These are phyloP conservation scores for Grigorovia jiainica DNA, from an alignment of 805 yeast genomes.

Conservation along the genomic window DNA sequence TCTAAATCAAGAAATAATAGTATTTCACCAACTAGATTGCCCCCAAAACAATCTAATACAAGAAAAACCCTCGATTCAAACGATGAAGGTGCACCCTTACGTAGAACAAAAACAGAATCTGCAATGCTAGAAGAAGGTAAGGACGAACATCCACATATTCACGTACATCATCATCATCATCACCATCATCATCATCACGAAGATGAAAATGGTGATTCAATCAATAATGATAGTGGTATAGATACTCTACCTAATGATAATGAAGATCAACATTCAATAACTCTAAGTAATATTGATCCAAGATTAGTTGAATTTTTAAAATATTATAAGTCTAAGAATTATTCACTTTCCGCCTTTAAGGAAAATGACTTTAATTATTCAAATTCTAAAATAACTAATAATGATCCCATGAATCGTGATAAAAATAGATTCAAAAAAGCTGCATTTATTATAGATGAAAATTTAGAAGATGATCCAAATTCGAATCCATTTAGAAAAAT, in stretches of 20 bases:
- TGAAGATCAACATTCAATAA: not conserved
- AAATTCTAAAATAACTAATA: not conserved
- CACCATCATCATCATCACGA: conserved; percentile 7
- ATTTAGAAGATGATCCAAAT: conserved; percentile 1
- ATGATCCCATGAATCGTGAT: not conserved
- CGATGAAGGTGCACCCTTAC: conserved; percentile 9
- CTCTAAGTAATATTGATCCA: conserved; percentile 32
- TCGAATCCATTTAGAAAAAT: not conserved
- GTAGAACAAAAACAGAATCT: conserved; percentile 17
- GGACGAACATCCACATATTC: not conserved
- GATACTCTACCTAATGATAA: not conserved
- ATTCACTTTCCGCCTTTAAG: conserved; percentile 17
- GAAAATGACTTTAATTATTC: conserved; percentile 1
- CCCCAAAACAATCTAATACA: too few species aligned
- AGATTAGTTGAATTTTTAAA: conserved; percentile 38
- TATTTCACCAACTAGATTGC: not conserved
- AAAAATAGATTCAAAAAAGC: conserved; percentile 7
- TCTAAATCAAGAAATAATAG: not conserved
- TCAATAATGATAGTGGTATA: conserved; percentile 12
- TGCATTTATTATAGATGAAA: conserved; percentile 17
- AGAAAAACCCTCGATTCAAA: not conserved
- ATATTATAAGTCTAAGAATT: conserved; percentile 27
- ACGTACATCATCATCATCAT: conserved; percentile 7
- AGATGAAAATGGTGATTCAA: not conserved
- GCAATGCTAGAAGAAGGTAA: conserved; percentile 1